Evolutionary conservation across 805 yeast genomes (phyloP), one percentile per base, ranked within the genome.

Genomic region (Metahyphopichia silvanorum): DNA sequence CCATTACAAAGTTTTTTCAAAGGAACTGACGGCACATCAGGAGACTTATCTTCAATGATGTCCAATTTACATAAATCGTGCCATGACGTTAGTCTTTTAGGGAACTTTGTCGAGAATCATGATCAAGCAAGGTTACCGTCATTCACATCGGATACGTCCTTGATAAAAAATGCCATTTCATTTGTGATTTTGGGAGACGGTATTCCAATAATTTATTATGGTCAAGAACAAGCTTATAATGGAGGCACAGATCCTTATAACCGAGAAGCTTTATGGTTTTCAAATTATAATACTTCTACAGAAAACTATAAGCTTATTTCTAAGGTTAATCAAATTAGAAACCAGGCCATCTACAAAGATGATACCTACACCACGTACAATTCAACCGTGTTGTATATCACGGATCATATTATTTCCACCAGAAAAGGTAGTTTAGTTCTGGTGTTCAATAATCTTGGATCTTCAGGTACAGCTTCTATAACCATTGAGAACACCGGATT

Each of bases 161-260:
- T 27, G 11, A 16, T 27, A 3, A 16, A 27, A 14, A 27, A 27
- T 17, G 29, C 29, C 12, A 27, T 27, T 17, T 17, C 29, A 11
- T 27, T 13, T 17, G 10, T 13, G 4, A 4, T 27, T 10, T 17
- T 27, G 7, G 20, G 17, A 4, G 29, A 27, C 6, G 29, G 29
- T 17, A 27, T 27, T 12, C 29, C 29, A 9, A 27, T 27, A 9
- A 27, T 27, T 17, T 27, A 27, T 13, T 27, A 27, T 17, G 29
- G 29, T 9, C 29, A 27, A 17, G 29, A 27, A 13, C 29, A 27
- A 6, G 21, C 13, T 4, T 16, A 12, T 12, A 13, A 10, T 17
- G 29, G 29, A 8, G 29, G 21, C 10, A 10, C 17, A 8, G 29
- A 27, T 13, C 29, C 29, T 17, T 9, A 13, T 12, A 27, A 27